phyloP scores from a whole-genome alignment of 2,329 filamentous ascomycete genomes.

The Ploettnerulaceae sp. region DNA sequence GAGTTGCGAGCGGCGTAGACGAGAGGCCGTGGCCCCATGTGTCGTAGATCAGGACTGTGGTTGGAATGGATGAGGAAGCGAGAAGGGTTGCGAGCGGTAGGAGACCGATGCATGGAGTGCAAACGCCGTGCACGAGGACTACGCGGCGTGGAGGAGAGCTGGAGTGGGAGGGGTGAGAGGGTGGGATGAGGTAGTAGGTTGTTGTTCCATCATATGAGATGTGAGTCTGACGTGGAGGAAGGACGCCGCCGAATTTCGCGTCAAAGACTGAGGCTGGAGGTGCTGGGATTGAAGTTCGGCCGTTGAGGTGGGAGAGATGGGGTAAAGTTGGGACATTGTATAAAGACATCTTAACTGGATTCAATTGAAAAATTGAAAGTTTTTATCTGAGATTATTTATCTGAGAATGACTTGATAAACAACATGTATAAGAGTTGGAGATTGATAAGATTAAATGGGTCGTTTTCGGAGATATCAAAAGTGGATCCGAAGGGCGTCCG shows the following conservation, averaged over 20 bases:
- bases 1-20: constrained; percentile 42
- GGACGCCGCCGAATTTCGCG: constrained; percentile 12
- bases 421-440: too few relatives aligned
- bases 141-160: constrained; percentile 29
- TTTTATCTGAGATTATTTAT: too few relatives aligned
- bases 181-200: constrained; percentile 15
- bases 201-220: constrained; percentile 14
- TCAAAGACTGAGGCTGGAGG: constrained; percentile 15
- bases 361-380: too few relatives aligned
- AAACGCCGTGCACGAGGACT: constrained; percentile 46
- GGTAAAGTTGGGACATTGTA: too few relatives aligned
- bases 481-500: too few relatives aligned
- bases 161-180: background rate
- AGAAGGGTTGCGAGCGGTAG: constrained; percentile 39
- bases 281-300: constrained; percentile 18
- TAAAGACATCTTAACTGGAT: too few relatives aligned
- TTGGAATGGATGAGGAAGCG: constrained; percentile 32
- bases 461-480: too few relatives aligned
- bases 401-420: too few relatives aligned
- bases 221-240: constrained; percentile 14
- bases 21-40: constrained; percentile 51
- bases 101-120: constrained; percentile 47
- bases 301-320: too few relatives aligned
- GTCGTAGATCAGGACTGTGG: constrained; percentile 43
- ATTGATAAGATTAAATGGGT: too few relatives aligned